These are phyloP conservation scores for Fusarium begoniae DNA, from an alignment of 2,329 filamentous ascomycete genomes.

Conservation along the genomic window DNA sequence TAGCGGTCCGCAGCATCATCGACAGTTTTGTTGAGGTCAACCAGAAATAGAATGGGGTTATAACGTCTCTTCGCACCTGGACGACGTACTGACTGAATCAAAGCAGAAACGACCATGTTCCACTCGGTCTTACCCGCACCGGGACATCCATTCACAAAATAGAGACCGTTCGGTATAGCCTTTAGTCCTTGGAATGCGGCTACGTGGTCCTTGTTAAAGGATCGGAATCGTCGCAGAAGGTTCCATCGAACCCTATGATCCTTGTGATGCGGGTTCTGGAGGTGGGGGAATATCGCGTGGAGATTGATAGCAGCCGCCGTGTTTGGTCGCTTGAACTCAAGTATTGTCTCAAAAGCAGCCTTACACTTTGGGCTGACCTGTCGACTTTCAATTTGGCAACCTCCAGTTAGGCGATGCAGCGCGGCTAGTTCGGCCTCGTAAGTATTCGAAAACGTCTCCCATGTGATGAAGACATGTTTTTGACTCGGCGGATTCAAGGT, in stretches of 20 bases:
- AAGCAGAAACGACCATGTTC: slow-evolving; percentile 53
- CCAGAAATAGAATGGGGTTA: slow-evolving; percentile 54
- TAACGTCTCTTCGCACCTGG: slow-evolving; percentile 30
- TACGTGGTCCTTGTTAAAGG: slow-evolving; percentile 52
- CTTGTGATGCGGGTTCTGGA: slow-evolving; percentile 40
- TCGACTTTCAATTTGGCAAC: slow-evolving; percentile 27
- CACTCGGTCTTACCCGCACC: slow-evolving; percentile 60
- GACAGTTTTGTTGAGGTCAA: slow-evolving; percentile 59
- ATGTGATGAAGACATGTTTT: slow-evolving; percentile 42
- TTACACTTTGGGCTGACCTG: slow-evolving; percentile 10
- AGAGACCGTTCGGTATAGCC: slow-evolving; percentile 53
- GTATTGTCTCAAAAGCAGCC: slow-evolving; percentile 47
- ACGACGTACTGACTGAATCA: slow-evolving; percentile 48
- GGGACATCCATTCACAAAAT: slow-evolving; percentile 57
- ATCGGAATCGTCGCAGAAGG: slow-evolving; percentile 43
- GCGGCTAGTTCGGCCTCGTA: slow-evolving; percentile 49
- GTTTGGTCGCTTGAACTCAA: slow-evolving; percentile 40
- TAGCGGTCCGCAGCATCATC: slow-evolving; percentile 57
- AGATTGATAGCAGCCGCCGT: slow-evolving; percentile 39
- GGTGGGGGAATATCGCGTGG: slow-evolving; percentile 46
- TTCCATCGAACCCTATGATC: slow-evolving; percentile 34
- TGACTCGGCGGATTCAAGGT: slow-evolving; percentile 16
- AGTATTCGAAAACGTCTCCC: slow-evolving; percentile 42
- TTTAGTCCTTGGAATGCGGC: slow-evolving; percentile 48
- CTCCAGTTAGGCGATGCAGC: slow-evolving; percentile 37